Evolutionary conservation across 2,329 filamentous ascomycete species (phyloP), one percentile per base, ranked within the genome.

Genomic region (Diplodia scrobiculata): DNA sequence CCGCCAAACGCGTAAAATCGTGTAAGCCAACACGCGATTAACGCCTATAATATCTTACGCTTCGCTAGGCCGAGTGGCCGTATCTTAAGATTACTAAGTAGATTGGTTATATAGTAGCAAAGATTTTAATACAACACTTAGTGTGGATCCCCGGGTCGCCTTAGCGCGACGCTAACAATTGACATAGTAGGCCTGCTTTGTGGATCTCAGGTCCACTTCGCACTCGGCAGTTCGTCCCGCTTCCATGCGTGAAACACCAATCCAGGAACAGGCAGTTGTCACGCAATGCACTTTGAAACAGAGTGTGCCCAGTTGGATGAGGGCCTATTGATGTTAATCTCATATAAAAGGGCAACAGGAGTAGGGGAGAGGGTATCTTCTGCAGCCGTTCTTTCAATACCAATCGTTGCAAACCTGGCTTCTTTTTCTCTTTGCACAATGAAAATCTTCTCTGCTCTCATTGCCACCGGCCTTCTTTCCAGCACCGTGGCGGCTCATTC

Each of bases 391-490:
- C 54, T 7, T 59, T 59, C 13, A 5, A 17, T 29, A 19, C 29
- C 54, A 59, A 47, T 59, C 25, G 11, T 41, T 59, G 13, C 19
- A 27, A n/a, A 25, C 13, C 48, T 17, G 25, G 11, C 36, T 45
- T 7, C 6, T 11, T n/a, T 5, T 2, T 17, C 38, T 41, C 6
- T 17, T 27, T 45, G 3, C 36, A 59, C 10, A 17, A 59, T 59
- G 54, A 59, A 59, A 21, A 45, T 59, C 9, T 27, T 10, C 5
- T 14, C 54, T 3, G 21, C 38, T 47, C 34, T 59, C 36, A 7
- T 47, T 41, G 25, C 54, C 54, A 34, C 54, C 29, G 54, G 54
- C 0, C 21, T 59, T 59, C 54, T 59, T 47, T 59, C 54, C 54
- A 45, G 25, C 38, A 3, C 54, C 19, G 54, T n/a, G 1, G 5